These are phyloP conservation scores for Ogataea angusta DNA, from an alignment of 805 yeast species.

Conservation along the genomic window DNA sequence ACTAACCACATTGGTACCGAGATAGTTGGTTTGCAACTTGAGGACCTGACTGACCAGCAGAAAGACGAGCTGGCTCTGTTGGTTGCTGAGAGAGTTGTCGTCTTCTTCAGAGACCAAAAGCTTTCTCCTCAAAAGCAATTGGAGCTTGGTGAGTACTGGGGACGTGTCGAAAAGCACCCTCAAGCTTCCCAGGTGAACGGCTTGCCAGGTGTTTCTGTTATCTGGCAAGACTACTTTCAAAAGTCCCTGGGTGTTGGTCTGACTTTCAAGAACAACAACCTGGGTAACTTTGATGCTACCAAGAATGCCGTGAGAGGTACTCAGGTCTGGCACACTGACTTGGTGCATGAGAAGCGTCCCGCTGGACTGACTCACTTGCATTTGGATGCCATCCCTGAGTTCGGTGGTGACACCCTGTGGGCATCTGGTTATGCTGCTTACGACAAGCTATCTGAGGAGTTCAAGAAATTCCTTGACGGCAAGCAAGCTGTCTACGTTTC, in stretches of 20 bases:
- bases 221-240: slow-evolving; percentile 39
- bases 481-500: slow-evolving; percentile 44
- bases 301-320: slow-evolving; percentile 16
- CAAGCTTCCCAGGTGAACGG: slow-evolving; percentile 35
- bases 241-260: slow-evolving; percentile 22
- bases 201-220: slow-evolving; percentile 37
- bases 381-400: slow-evolving; percentile 45
- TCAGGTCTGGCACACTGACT: slow-evolving; percentile 50
- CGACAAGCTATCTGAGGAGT: slow-evolving; percentile 51
- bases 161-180: slow-evolving; percentile 41
- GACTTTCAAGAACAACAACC: slow-evolving; percentile 23
- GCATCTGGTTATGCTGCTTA: slow-evolving; percentile 56
- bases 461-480: slow-evolving; percentile 50
- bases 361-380: slow-evolving; percentile 55
- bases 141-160: slow-evolving; percentile 45
- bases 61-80: slow-evolving; percentile 46
- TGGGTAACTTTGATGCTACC: slow-evolving; percentile 20
- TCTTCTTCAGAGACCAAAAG: slow-evolving; percentile 48
- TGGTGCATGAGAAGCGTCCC: slow-evolving; percentile 54
- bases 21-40: slow-evolving; percentile 44
- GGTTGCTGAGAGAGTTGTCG: slow-evolving; percentile 49
- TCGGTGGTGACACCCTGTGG: slow-evolving; percentile 60
- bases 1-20: slow-evolving; percentile 50
- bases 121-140: slow-evolving; percentile 41
- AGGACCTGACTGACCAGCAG: slow-evolving; percentile 41